Conservation (phyloP, 208 protist genomes). For the Trypanosoma lewisi region DNA sequence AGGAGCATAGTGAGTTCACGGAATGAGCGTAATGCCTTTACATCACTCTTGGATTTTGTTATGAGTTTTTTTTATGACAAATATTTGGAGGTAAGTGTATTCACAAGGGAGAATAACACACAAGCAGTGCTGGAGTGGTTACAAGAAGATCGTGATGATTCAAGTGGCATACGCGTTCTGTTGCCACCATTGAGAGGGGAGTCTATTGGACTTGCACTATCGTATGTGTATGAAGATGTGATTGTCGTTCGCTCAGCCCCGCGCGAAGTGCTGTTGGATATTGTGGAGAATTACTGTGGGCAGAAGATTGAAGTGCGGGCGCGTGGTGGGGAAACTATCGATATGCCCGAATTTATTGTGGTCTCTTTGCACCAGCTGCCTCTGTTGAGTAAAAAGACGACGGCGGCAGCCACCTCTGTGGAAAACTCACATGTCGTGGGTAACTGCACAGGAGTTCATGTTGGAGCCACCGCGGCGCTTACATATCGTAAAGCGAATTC, state of each 20-base stretch:
- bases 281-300: slow-evolving; percentile 74
- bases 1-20: slow-evolving; percentile 31
- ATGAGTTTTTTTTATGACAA: slow-evolving; percentile 73
- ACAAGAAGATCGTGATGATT: slow-evolving; percentile 32
- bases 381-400: slow-evolving; percentile 11
- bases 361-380: slow-evolving; percentile 46
- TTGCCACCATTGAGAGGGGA: slow-evolving; percentile 33
- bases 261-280: slow-evolving; percentile 42
- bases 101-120: slow-evolving; percentile 24
- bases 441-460: slow-evolving; percentile 55
- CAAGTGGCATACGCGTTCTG: slow-evolving; percentile 30
- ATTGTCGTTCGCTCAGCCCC: slow-evolving; percentile 44
- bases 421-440: slow-evolving; percentile 7
- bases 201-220: slow-evolving; percentile 54
- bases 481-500: slow-evolving; percentile 53
- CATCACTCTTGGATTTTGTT: slow-evolving; percentile 64
- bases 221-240: slow-evolving; percentile 44
- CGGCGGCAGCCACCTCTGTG: slow-evolving; percentile 11
- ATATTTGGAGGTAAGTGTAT: slow-evolving; percentile 29
- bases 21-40: slow-evolving; percentile 31
- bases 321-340: slow-evolving; percentile 49
- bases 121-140: slow-evolving; percentile 52
- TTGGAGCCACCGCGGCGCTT: slow-evolving; percentile 59
- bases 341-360: slow-evolving; percentile 73
- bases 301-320: slow-evolving; percentile 57